phyloP scores from a whole-genome alignment of 2,329 filamentous ascomycete species.

The Aspergillus quadricinctus region DNA sequence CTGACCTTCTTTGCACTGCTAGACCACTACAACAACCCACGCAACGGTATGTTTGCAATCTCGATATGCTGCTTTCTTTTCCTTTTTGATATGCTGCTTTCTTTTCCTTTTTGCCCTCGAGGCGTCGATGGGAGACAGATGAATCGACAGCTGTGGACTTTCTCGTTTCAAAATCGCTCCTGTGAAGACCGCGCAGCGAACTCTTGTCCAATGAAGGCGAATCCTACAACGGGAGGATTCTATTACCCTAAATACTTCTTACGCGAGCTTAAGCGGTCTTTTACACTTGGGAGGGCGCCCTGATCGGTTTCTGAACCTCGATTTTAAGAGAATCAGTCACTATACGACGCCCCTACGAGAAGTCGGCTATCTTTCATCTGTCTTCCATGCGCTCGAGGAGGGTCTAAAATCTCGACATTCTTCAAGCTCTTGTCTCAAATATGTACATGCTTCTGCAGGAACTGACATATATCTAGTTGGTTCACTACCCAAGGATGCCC shows the following conservation, averaged over 20 bases:
- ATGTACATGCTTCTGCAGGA: not conserved
- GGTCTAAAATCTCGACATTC: not conserved
- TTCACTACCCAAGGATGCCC: slow-evolving; percentile 72
- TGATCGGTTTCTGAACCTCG: not conserved
- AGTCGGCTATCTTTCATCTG: not conserved
- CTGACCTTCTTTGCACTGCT: slow-evolving; percentile 48
- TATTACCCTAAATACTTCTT: too few species aligned
- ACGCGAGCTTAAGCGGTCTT: too few species aligned
- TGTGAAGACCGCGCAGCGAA: not conserved
- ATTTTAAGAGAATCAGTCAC: not conserved
- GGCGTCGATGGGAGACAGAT: not conserved
- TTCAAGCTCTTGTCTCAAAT: not conserved
- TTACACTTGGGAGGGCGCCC: not conserved
- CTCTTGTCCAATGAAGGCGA: not conserved
- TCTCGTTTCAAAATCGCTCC: not conserved
- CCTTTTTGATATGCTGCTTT: not conserved
- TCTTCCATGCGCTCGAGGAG: not conserved
- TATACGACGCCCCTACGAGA: not conserved
- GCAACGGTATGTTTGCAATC: slow-evolving; percentile 50
- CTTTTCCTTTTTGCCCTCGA: not conserved
- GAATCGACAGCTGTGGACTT: not conserved
- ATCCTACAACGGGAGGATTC: not conserved
- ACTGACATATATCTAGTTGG: slow-evolving; percentile 45
- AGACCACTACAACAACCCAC: slow-evolving; percentile 76
- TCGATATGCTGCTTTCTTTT: not conserved